A percentile compares a stretch with the other conserved stretches of the same genome.
phyloP scores from a whole-genome alignment of 2,329 filamentous ascomycete genomes.

The Xylaria sp. region DNA sequence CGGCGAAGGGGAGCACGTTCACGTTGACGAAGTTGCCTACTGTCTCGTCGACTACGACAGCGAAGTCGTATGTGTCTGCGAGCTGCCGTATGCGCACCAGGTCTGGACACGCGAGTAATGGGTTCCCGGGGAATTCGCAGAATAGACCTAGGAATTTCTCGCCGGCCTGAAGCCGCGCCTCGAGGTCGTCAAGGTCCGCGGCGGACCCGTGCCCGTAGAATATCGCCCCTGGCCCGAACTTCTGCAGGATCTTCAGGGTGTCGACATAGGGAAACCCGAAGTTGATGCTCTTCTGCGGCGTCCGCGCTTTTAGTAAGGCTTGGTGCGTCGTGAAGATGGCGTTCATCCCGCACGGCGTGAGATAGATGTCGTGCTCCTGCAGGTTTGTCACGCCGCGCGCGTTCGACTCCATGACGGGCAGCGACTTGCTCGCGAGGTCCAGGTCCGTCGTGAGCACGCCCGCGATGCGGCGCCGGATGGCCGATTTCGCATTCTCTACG shows the following conservation, averaged over 20 bases:
- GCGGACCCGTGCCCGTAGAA: constrained; percentile 86
- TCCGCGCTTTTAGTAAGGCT: constrained; percentile 68
- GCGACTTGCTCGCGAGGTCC: constrained; percentile 63
- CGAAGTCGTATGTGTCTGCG: constrained; percentile 85
- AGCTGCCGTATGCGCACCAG: constrained; percentile 79
- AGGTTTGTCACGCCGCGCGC: constrained; percentile 67
- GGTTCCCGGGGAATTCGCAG: constrained; percentile 95
- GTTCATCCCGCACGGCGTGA: constrained; percentile 92
- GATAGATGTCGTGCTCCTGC: constrained; percentile 83
- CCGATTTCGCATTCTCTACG: constrained; percentile 81
- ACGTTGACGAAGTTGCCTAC: constrained; percentile 97
- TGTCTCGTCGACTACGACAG: constrained; percentile 92
- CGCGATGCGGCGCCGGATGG: constrained; percentile 85
- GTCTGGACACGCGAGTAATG: constrained; percentile 83
- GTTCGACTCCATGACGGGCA: constrained; percentile 55
- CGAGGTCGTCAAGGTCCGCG: constrained; percentile 82
- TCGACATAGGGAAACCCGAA: constrained; percentile 99
- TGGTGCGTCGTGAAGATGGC: constrained; percentile 90
- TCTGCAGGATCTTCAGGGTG: constrained; percentile 91
- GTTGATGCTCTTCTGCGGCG: constrained; percentile 76
- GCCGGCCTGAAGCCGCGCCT: constrained; percentile 70
- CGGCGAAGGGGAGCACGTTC: constrained; percentile 86
- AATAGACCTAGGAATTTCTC: constrained; percentile 84
- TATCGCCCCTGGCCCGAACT: constrained; percentile 86
- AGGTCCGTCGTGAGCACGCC: constrained; percentile 78